Base-by-base conservation (phyloP, 768 basidiomycete genomes). In the Amyloporia xantha region DNA sequence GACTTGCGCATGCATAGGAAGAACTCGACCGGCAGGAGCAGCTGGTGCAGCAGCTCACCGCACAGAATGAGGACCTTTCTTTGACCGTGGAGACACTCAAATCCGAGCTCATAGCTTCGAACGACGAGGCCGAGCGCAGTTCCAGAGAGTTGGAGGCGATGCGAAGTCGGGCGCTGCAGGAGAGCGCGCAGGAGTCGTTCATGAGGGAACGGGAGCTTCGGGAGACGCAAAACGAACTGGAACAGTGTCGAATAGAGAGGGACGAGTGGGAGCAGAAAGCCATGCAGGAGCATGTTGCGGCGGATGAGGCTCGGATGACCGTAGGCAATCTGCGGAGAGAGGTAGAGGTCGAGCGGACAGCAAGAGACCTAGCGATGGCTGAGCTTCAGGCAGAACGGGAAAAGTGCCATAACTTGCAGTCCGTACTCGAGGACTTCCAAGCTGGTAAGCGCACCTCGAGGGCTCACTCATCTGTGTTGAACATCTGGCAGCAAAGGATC, bases 381-480 rank as follows among this genome's bases (percentile, higher is more conserved):
- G 79, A 82, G 53, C 70, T 91, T 35, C 82, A 83, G 52, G 64
- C 69, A 17, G 89, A 91, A 56, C 72, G 72, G 53, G 84, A 90
- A 68, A 87, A 84, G 59, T 79, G 83, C 3, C 71, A 67, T 5
- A 98, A 98, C 67, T 64, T 99, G 50, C 90, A 97, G 64, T 85
- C 86, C 2, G 96, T 99, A 3, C 68, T 99, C 58, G 85, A 91
- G 61, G 96, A 98, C 67, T 99, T 98, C 68, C 92, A 98, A 68
- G 74, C 82, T 46, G 86, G 95, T 94, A 57, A 37, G 41, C 48
- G 46, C 24, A 35, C 28, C 19, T 10, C 15, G 20, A 13, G 36
- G 13, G n/a, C 13, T 7, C 7, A 12, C 47, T 28, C 10, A 37
- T 28, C 38, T 57, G 41, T 55, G 21, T 46, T 60, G 38, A 48